Conservation (phyloP, 73 alveolate genomes). For the Paramecium primaurelia region DNA sequence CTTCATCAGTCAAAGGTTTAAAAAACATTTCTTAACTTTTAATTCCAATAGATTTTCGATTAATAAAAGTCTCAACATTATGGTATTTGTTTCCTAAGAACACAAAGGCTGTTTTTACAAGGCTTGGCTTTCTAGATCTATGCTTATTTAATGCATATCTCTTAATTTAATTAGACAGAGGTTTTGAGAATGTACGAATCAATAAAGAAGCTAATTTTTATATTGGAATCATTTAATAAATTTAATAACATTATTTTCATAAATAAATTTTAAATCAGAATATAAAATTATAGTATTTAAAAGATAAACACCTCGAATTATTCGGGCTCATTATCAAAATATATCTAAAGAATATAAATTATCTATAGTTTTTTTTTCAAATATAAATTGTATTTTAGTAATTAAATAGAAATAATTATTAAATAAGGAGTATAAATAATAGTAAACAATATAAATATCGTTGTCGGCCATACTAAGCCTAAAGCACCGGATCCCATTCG, state of each 20-base stretch:
- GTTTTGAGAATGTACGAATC: constrained; percentile 29
- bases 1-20: constrained; percentile 26
- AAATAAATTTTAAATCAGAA: not conserved
- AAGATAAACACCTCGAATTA: too few relatives aligned
- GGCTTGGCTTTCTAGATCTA: not conserved
- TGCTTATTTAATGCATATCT: not conserved
- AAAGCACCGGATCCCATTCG: constrained; percentile 99
- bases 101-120: not conserved
- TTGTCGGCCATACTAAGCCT: constrained; percentile 99
- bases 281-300: too few relatives aligned
- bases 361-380: too few relatives aligned
- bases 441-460: not conserved
- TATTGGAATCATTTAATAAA: not conserved
- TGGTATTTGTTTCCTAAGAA: not conserved
- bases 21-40: not conserved
- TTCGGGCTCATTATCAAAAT: too few relatives aligned
- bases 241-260: not conserved
- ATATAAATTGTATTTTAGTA: too few relatives aligned
- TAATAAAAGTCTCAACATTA: not conserved
- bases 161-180: not conserved
- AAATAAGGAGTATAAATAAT: too few relatives aligned
- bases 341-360: too few relatives aligned
- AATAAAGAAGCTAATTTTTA: constrained; percentile 10
- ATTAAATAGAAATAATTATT: too few relatives aligned
- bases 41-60: not conserved